Evolutionary conservation across 192 early-diverging fungal genomes (phyloP), one percentile per base, ranked within the genome.

Genomic region (Gaertneriomyces semiglobifer): DNA sequence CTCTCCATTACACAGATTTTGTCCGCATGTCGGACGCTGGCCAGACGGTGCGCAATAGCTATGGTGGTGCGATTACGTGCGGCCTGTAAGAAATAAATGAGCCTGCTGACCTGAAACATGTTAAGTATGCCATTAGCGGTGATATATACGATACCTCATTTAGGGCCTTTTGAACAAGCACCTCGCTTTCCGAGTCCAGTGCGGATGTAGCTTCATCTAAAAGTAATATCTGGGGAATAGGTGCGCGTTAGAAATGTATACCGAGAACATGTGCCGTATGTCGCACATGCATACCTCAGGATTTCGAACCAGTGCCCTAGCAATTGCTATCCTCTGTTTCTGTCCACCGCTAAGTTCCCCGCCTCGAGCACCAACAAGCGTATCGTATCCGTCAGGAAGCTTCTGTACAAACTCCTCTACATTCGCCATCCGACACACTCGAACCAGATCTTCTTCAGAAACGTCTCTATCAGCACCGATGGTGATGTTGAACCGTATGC

Each of bases 201-300:
- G 92, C 92, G 5, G 84, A 86, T 11, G 93, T 95, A 41, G 93
- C 92, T 61, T 95, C 93, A 77, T 96, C 93, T 8, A 95, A 73
- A 33, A 94, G 65, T 63, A 94, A 80, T 7, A 94, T 88, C 39
- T 75, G 72, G 94, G 92, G 60, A n/a, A 53, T 79, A 1, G 84
- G 84, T 42, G 39, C 45, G 14, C 39, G 2, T 16, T n/a, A n/a
- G 20, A 16, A 40, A 5, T 5, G 14, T 57, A 40, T 40, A 60
- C 10, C 10, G 18, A 60, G 19, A 14, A 6, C 4, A 0, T 40
- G 43, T 12, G 16, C 10, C 39, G 8, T 42, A 41, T 9, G 43
- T 40, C 58, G 41, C 71, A 44, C 53, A 64, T 10, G 74, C 11
- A 58, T n/a, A 58, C 33, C 56, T 87, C 9, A 73, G 93, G 92